These are phyloP conservation scores for Phialocephala subalpina DNA, from an alignment of 2,329 filamentous ascomycete genomes.

Conservation along the genomic window DNA sequence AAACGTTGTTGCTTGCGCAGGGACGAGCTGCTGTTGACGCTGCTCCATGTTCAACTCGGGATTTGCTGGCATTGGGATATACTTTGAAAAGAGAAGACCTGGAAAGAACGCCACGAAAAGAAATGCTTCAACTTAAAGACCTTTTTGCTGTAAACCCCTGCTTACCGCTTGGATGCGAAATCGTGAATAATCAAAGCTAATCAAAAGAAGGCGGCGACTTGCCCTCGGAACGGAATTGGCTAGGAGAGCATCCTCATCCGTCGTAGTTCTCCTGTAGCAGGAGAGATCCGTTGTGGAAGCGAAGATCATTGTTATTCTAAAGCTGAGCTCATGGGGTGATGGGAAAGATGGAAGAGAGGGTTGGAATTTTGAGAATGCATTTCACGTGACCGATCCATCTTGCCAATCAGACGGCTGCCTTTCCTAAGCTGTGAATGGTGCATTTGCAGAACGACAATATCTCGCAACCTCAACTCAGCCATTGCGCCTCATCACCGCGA, in stretches of 20 bases:
- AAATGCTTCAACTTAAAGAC: not conserved
- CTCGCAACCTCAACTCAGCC: constrained; percentile 36
- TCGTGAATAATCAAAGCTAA: constrained; percentile 16
- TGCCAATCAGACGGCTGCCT: constrained; percentile 32
- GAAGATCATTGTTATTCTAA: no score
- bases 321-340: no score
- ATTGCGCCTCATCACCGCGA: constrained; percentile 43
- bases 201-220: not conserved
- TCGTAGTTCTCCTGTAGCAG: no score
- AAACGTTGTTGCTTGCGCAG: constrained; percentile 27
- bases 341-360: no score
- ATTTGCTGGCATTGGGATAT: not conserved
- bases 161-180: constrained; percentile 9
- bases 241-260: not conserved
- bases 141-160: not conserved
- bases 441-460: constrained; percentile 12
- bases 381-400: not conserved
- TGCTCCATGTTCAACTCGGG: constrained; percentile 8
- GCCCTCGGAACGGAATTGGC: not conserved
- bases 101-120: not conserved
- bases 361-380: not conserved
- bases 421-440: constrained; percentile 31
- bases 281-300: no score
- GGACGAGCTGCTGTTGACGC: constrained; percentile 10
- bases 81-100: not conserved